Conservation (phyloP, 2,329 filamentous ascomycete genomes). For the Xylaria sp. region DNA sequence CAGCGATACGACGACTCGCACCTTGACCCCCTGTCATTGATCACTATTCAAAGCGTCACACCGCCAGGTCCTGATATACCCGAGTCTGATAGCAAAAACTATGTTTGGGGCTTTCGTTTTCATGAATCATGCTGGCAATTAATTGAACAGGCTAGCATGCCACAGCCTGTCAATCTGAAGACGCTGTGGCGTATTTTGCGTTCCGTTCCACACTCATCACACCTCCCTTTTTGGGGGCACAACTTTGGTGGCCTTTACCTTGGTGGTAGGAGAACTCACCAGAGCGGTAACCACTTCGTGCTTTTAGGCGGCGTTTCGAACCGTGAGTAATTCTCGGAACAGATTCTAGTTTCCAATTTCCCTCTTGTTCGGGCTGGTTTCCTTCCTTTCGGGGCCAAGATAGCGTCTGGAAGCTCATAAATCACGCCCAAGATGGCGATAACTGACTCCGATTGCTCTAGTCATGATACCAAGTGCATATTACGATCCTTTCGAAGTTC, state of each 20-base stretch:
- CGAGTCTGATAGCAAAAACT: constrained; percentile 30
- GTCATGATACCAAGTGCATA: constrained; percentile 42
- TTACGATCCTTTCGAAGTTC: constrained; percentile 40
- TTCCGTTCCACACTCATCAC: constrained; percentile 39
- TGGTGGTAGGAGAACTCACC: constrained; percentile 14
- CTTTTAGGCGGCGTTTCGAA: constrained; percentile 32
- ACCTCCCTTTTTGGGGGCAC: constrained; percentile 43
- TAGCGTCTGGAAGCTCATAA: neutral
- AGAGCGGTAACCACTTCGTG: constrained; percentile 30
- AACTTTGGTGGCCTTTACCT: constrained; percentile 43
- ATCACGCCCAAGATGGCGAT: neutral
- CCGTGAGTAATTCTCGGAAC: neutral
- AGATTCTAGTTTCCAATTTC: too few species aligned
- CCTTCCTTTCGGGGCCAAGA: neutral
- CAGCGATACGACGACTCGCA: constrained; percentile 39
- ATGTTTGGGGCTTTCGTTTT: constrained; percentile 44
- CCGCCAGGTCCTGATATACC: constrained; percentile 33
- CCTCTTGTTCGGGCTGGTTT: neutral
- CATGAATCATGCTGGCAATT: constrained; percentile 45
- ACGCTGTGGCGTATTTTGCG: constrained; percentile 43
- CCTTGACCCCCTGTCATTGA: constrained; percentile 28
- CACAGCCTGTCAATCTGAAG: constrained; percentile 37
- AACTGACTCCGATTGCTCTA: neutral
- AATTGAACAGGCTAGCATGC: constrained; percentile 40
- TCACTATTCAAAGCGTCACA: constrained; percentile 37